A percentile compares a stretch with the other conserved stretches of the same genome.
These are phyloP conservation scores for Capsicum rhomboideum DNA, from an alignment of 257 asterid species.

Conservation along the genomic window DNA sequence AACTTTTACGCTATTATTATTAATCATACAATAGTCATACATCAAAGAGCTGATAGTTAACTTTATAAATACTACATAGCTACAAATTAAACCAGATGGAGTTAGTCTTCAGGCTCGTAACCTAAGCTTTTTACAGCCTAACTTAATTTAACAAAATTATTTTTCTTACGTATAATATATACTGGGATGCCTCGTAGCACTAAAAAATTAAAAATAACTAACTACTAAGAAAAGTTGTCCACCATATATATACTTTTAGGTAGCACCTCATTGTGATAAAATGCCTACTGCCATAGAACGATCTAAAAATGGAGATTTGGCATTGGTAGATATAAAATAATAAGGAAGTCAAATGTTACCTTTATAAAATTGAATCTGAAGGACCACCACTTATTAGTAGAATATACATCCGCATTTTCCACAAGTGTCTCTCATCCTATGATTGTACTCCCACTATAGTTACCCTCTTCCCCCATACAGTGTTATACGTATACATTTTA, in stretches of 20 bases:
- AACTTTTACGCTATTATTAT: neutral
- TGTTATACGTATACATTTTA: neutral
- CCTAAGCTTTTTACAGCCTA: too few species aligned
- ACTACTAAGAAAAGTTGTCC: neutral
- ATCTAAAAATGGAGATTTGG: neutral
- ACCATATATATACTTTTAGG: neutral
- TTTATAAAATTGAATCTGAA: neutral
- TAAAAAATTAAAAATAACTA: neutral
- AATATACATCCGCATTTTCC: conserved; percentile 4
- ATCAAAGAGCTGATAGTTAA: neutral
- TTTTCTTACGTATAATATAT: too few species aligned
- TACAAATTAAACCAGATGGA: neutral
- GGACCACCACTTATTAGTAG: conserved; percentile 23
- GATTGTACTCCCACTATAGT: neutral
- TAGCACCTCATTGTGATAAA: neutral
- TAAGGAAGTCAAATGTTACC: conserved; percentile 13
- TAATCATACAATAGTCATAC: neutral
- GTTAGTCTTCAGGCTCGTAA: too few species aligned
- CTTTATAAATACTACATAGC: neutral
- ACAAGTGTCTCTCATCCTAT: conserved; percentile 9
- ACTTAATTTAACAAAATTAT: too few species aligned
- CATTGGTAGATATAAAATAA: conserved; percentile 10
- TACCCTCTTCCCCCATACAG: neutral
- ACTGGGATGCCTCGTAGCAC: too few species aligned
- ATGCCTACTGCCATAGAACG: too few species aligned